A percentile compares a stretch with the other conserved stretches of the same genome.
phyloP scores from a whole-genome alignment of 768 basidiomycete species.

The Pulveroboletus frians region DNA sequence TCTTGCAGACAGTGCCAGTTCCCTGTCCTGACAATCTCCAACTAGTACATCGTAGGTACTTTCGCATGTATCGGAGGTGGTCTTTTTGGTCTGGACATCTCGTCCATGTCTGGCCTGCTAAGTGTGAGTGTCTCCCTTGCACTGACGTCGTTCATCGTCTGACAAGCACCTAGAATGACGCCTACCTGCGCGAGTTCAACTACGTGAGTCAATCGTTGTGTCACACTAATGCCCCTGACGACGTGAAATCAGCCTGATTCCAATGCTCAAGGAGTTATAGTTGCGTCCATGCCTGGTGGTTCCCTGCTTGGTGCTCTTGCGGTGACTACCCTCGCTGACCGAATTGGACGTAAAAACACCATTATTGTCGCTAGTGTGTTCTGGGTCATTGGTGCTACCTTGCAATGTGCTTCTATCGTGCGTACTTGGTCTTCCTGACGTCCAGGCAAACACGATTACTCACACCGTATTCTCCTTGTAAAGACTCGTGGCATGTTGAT shows the following conservation, averaged over 20 bases:
- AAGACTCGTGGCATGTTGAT: slow-evolving; percentile 75
- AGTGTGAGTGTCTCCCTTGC: slow-evolving; percentile 34
- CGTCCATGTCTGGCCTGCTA: slow-evolving; percentile 76
- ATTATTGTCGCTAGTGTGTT: slow-evolving; percentile 63
- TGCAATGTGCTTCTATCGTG: slow-evolving; percentile 60
- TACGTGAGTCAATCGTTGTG: slow-evolving; percentile 11
- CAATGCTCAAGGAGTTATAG: slow-evolving; percentile 63
- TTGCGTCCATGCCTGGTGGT: slow-evolving; percentile 73
- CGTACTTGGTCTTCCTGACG: slow-evolving; percentile 7
- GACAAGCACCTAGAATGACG: slow-evolving; percentile 20
- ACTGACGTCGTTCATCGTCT: not conserved
- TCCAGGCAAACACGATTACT: not conserved
- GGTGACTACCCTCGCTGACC: slow-evolving; percentile 60
- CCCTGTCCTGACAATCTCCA: slow-evolving; percentile 5
- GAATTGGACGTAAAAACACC: slow-evolving; percentile 59
- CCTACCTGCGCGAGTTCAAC: slow-evolving; percentile 25
- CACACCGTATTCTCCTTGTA: not conserved
- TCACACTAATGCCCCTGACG: not conserved
- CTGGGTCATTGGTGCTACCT: slow-evolving; percentile 67
- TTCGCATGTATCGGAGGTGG: slow-evolving; percentile 81
- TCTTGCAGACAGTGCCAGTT: not conserved
- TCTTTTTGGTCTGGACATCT: slow-evolving; percentile 77
- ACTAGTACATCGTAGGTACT: slow-evolving; percentile 70
- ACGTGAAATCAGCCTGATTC: slow-evolving; percentile 37
- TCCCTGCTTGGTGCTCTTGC: slow-evolving; percentile 62